Evolutionary conservation across 78 protist genomes (phyloP).

Genomic region (Dictyostelium discoideum): DNA sequence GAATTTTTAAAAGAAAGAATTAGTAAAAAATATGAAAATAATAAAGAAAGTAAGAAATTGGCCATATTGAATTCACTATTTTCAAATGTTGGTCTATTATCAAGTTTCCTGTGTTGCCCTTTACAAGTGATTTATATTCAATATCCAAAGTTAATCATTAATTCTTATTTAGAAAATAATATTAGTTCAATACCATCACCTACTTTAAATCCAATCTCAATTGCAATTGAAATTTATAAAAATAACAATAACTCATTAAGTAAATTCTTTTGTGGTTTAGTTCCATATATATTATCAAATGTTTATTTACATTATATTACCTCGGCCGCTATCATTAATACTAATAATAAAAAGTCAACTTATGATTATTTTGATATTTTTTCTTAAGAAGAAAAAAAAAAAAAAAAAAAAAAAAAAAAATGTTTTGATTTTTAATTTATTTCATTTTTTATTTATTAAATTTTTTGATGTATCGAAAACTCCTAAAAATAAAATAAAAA

Average conservation of each 20-base stretch:
- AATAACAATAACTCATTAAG: background rate
- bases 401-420: background rate
- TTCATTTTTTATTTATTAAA: too few species aligned
- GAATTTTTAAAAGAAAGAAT: background rate
- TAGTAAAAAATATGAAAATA: background rate
- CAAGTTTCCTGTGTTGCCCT: background rate
- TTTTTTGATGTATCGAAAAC: too few species aligned
- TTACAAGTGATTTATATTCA: background rate
- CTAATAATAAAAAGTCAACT: background rate
- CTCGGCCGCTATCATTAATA: background rate
- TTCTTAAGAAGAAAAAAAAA: background rate
- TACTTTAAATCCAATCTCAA: background rate
- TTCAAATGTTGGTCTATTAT: background rate
- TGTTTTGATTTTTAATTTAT: too few species aligned
- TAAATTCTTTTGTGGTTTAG: background rate
- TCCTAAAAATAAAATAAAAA: too few species aligned
- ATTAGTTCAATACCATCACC: background rate
- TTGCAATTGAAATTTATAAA: background rate
- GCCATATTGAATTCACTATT: background rate
- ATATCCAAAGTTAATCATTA: background rate
- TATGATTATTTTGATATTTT: background rate
- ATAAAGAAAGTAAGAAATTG: background rate
- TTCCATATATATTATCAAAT: background rate
- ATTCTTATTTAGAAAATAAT: background rate
- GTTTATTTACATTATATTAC: background rate